Percentiles rank a stretch among this genome's conserved stretches.
phyloP scores from a whole-genome alignment of 2,329 filamentous ascomycete genomes.

The Scytalidium sp. region DNA sequence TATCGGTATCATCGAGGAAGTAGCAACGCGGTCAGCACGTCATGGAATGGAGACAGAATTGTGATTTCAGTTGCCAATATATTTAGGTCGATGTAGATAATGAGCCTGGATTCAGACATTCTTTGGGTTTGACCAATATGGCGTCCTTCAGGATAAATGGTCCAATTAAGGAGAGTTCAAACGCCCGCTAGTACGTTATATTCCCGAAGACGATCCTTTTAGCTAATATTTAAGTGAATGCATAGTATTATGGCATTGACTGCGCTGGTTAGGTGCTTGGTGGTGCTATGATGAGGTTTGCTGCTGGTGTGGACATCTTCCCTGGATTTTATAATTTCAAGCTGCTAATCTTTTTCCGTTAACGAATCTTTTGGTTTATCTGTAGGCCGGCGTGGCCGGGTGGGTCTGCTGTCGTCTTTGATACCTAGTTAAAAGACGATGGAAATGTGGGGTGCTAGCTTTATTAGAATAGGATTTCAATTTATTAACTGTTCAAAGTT shows the following conservation, averaged over 20 bases:
- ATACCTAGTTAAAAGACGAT: too few relatives aligned
- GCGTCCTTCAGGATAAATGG: slow-evolving; percentile 54
- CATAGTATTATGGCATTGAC: slow-evolving; percentile 19
- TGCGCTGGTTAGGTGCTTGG: slow-evolving; percentile 21
- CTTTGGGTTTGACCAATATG: slow-evolving; percentile 15
- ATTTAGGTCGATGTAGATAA: slow-evolving; percentile 47
- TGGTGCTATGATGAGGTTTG: slow-evolving; percentile 30
- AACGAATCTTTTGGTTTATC: too few relatives aligned
- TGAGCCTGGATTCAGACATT: slow-evolving; percentile 45
- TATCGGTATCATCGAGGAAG: slow-evolving; percentile 43
- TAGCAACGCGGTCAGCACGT: slow-evolving; percentile 41
- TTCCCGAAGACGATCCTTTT: slow-evolving; percentile 31
- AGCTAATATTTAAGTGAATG: slow-evolving; percentile 27
- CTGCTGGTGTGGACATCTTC: slow-evolving; percentile 20
- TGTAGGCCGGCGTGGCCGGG: too few relatives aligned
- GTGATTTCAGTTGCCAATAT: slow-evolving; percentile 46
- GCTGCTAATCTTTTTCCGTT: too few relatives aligned
- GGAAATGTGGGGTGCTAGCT: too few relatives aligned
- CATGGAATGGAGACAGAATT: slow-evolving; percentile 47
- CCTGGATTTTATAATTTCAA: background rate
- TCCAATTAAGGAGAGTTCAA: slow-evolving; percentile 77
- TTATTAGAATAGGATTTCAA: too few relatives aligned
- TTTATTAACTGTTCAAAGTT: too few relatives aligned
- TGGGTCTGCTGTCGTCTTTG: too few relatives aligned
- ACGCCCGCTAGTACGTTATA: too few relatives aligned